Base-by-base conservation (phyloP, 306 rosid species). In the Prunus padus region DNA sequence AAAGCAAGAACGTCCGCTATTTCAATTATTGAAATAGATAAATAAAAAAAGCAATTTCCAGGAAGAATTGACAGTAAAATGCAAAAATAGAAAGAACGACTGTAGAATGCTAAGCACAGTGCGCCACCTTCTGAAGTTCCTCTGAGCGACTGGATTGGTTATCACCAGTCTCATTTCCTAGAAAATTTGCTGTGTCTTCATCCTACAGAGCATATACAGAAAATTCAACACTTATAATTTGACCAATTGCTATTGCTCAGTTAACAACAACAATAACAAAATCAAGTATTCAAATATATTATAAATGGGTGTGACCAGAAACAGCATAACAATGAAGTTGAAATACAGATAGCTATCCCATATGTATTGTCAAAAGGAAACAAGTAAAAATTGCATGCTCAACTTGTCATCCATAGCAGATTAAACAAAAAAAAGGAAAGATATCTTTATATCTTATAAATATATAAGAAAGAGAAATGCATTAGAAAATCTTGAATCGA, bases 121-220 rank as follows among this genome's bases (percentile, higher is more conserved):
- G 67, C 63, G 71, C 84, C 84, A 76, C 84, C 84, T 81, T 72
- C 28, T 76, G 81, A 72, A 74, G 25, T 80, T 85, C 96, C 81
- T 62, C 81, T 13, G 77, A 81, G 52, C 45, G 81, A 75, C 70
- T 81, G 26, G 85, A 69, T 26, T 51, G 86, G 57, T 73, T 57
- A 15, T 82, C 96, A 44, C 63, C 86, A 51, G 80, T 82, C 62
- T 80, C 93, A n/a, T 87, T 83, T 22, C 76, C 90, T 75, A 85
- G 85, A 77, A 82, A 86, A 78, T 82, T 74, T 65, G 76, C 19
- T 1, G 79, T 18, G 72, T 80, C 88, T 54, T 87, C 90, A 8
- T 85, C 91, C 96, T 91, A 78, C 70, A 82, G 10, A 69, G 80
- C 23, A 67, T 16, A 67, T 4, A 67, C 19, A 14, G 45, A 54